Base-by-base conservation (phyloP, 352 stramenopile species). In the Pythium utonaiense region DNA sequence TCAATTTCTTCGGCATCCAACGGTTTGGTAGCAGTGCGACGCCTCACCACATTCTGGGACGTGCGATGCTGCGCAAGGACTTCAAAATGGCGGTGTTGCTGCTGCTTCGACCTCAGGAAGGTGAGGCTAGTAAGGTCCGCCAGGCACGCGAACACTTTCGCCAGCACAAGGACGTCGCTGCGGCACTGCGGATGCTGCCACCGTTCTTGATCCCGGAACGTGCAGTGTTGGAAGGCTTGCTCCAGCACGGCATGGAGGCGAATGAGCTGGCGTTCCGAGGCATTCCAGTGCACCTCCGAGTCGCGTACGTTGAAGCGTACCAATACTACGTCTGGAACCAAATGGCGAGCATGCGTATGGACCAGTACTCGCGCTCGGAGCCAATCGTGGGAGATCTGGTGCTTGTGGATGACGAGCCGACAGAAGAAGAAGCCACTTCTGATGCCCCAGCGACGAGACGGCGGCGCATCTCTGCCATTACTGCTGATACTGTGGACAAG, bases 1-100 rank as follows among this genome's bases (percentile, higher is more conserved):
- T 98, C 56, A 99, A 99, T 66, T 98, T 98, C 75, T 98, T 98
- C 69, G 96, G 96, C 9, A 88, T 98, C 60, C 93, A 98, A 70
- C 80, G 91, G 75, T 99, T 98, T 73, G 96, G 80, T 71, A 96
- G 70, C 75, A 93, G 70, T 36, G 83, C 74, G 62, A 98, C 82
- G 78, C 93, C 72, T 3, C 80, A 71, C 38, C 78, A 92, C 48
- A 31, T 87, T 33, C 78, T 98, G 34, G 96, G 96, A 4, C 91
- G 97, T 22, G 83, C 91, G 3, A 79, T 98, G 60, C 60, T 99
- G 28, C 92, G 93, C 45, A 96, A 95, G 58, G 90, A 98, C 60
- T 98, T 95, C 68, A 93, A 97, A 66, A 60, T 88, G 25, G 94
- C 91, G 1, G 80, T 97, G n/a, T 66, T 96, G 45, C 77, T 98